Percentiles rank a stretch among this genome's conserved stretches.
Evolutionary conservation across 2,329 filamentous ascomycete species (phyloP).

Genomic region (Westerdykella ornata): DNA sequence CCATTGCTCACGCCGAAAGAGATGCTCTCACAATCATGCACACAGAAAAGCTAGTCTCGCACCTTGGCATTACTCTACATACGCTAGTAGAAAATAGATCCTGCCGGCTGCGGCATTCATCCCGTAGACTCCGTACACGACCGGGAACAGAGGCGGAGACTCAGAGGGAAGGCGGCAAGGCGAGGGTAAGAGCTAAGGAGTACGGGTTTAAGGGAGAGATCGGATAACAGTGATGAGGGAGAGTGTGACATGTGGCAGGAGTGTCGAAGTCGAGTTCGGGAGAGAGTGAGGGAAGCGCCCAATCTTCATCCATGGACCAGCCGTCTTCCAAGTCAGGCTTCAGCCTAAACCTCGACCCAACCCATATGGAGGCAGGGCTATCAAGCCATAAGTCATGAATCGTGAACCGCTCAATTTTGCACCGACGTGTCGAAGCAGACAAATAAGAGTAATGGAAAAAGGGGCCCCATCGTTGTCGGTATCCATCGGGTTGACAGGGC

Average conservation of each 20-base stretch:
- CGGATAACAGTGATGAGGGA: background rate
- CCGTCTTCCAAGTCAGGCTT: slow-evolving; percentile 14
- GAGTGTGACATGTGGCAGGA: slow-evolving; percentile 1
- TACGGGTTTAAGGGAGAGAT: slow-evolving; percentile 3
- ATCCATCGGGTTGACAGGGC: slow-evolving; percentile 26
- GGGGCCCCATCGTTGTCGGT: slow-evolving; percentile 27
- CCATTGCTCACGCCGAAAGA: too few species aligned
- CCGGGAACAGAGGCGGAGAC: background rate
- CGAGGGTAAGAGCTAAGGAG: slow-evolving; percentile 4
- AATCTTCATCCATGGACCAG: slow-evolving; percentile 1
- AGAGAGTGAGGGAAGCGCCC: slow-evolving; percentile 7
- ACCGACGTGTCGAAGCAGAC: slow-evolving; percentile 24
- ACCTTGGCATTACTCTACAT: slow-evolving; percentile 16
- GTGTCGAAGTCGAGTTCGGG: slow-evolving; percentile 1
- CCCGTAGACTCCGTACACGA: background rate
- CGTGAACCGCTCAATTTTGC: slow-evolving; percentile 38
- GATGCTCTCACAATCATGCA: too few species aligned
- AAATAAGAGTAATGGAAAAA: slow-evolving; percentile 24
- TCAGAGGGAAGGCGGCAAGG: background rate
- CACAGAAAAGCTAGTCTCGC: slow-evolving; percentile 1
- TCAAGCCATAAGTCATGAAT: slow-evolving; percentile 41
- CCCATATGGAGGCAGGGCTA: slow-evolving; percentile 30
- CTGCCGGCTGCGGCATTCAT: slow-evolving; percentile 13
- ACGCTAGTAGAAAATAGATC: slow-evolving; percentile 9
- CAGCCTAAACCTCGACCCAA: slow-evolving; percentile 18